Evolutionary conservation across 176 grass and related monocot genomes (phyloP), one percentile per base, ranked within the genome.

Genomic region (Triticum urartu): DNA sequence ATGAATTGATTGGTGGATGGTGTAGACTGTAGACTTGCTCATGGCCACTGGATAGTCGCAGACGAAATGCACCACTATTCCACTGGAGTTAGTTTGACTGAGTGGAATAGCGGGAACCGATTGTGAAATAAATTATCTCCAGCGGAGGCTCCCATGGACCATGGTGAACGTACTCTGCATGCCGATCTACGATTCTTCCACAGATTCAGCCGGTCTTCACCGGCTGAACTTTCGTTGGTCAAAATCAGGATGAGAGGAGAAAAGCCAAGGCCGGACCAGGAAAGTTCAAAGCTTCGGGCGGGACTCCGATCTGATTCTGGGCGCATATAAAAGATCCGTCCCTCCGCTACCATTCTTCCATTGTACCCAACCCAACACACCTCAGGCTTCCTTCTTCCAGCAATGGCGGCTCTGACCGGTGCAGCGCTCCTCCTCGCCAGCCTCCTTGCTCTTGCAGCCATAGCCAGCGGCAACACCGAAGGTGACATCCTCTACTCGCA

Each of bases 401-500:
- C 65, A 83, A 90, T 90, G 84, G 65, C 30, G 1, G 24, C 17
- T 9, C 64, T 40, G n/a, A 40, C 54, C 40, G 40, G 26, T 25
- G 79, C 56, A 72, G 21, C 32, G n/a, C 2, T 72, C n/a, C 15
- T 89, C 26, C 12, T 90, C 22, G 24, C 54, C 28, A 21, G 28
- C 32, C 52, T 86, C 62, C 52, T 79, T 2, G 56, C 89, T 66
- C 25, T 87, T n/a, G 89, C 79, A 87, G 54, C 73, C 64, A 45
- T 87, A 32, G 74, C 68, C 36, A 83, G 89, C 66, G 45, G 84
- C 80, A 90, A 87, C 15, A 87, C 73, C 65, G 84, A 73, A 92
- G 91, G 91, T 66, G 91, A 92, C 72, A 86, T 89, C 30, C 85
- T 92, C 39, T 77, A 84, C 52, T 5, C 21, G 17, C 87, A 89